Evolutionary conservation across 495 filamentous ascomycete species (phyloP).

Genomic region (Xylaria intraflava): DNA sequence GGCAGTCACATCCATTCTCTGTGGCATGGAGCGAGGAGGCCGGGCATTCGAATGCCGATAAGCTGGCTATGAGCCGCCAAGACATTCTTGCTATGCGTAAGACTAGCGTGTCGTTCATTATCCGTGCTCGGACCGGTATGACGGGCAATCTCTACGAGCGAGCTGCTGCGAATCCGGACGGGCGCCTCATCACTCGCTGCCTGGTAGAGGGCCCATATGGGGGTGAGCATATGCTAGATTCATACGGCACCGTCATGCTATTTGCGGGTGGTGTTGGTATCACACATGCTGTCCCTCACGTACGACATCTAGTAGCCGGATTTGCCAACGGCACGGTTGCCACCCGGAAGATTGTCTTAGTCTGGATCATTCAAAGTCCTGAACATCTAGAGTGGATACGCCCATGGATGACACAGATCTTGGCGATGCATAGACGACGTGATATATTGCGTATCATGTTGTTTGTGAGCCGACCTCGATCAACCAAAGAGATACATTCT

Average conservation of each 20-base stretch:
- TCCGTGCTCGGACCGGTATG: conserved; percentile 74
- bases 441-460: conserved; percentile 79
- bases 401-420: conserved; percentile 91
- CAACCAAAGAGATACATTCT: conserved; percentile 71
- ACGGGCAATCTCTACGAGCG: conserved; percentile 68
- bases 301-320: conserved; percentile 66
- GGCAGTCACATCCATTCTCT: conserved; percentile 63
- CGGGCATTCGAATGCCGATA: conserved; percentile 40
- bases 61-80: conserved; percentile 50
- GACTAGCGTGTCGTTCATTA: conserved; percentile 70
- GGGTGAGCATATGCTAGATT: conserved; percentile 56
- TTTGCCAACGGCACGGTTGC: conserved; percentile 64
- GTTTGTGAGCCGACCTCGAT: conserved; percentile 81
- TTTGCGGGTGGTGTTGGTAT: conserved; percentile 86
- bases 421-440: conserved; percentile 72
- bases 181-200: conserved; percentile 53
- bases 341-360: conserved; percentile 70
- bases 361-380: conserved; percentile 85
- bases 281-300: conserved; percentile 75
- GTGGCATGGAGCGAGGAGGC: conserved; percentile 58
- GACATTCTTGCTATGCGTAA: conserved; percentile 50
- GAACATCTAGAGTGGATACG: conserved; percentile 91
- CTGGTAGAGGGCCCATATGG: conserved; percentile 82
- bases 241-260: conserved; percentile 79
- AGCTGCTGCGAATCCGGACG: conserved; percentile 53